Percentiles rank a stretch among this genome's conserved stretches.
Evolutionary conservation across 2,329 filamentous ascomycete genomes (phyloP).

Genomic region (Pseudohalonectria lignicola): DNA sequence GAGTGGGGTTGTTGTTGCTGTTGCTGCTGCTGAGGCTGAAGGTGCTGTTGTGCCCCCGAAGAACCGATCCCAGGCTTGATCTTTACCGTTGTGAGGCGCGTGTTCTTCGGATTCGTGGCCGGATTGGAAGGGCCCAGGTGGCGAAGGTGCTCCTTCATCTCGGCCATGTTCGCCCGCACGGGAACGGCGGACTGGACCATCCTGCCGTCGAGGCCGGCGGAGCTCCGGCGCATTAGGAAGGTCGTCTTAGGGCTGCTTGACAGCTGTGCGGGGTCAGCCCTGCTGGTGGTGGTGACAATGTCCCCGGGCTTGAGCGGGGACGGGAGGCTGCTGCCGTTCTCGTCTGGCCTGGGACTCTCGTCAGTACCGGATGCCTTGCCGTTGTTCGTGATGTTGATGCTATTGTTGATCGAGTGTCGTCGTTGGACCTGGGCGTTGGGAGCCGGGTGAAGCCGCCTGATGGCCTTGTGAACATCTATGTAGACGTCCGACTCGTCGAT

Average conservation of each 20-base stretch:
- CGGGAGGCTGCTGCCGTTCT: slow-evolving; percentile 20
- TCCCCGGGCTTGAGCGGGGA: slow-evolving; percentile 19
- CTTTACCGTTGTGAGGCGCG: slow-evolving; percentile 52
- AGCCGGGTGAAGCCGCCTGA: slow-evolving; percentile 75
- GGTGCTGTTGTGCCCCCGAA: not conserved
- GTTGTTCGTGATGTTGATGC: slow-evolving; percentile 9
- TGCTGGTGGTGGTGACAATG: slow-evolving; percentile 5
- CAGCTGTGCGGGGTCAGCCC: slow-evolving; percentile 24
- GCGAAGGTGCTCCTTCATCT: slow-evolving; percentile 53
- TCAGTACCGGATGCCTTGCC: slow-evolving; percentile 15
- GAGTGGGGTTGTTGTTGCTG: not conserved
- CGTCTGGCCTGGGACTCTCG: slow-evolving; percentile 12
- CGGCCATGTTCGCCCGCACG: slow-evolving; percentile 48
- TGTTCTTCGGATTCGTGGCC: slow-evolving; percentile 52
- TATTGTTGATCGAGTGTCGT: slow-evolving; percentile 16
- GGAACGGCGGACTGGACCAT: slow-evolving; percentile 35
- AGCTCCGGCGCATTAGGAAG: slow-evolving; percentile 48
- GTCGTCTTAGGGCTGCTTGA: slow-evolving; percentile 36
- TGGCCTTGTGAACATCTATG: slow-evolving; percentile 96
- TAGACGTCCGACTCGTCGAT: slow-evolving; percentile 98
- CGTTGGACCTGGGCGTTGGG: slow-evolving; percentile 56
- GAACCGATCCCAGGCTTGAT: slow-evolving; percentile 39
- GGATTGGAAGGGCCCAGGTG: slow-evolving; percentile 57
- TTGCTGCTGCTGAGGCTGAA: not conserved
- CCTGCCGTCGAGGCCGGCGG: slow-evolving; percentile 41